These are phyloP conservation scores for Kodamaea leandrae DNA, from an alignment of 805 yeast species.

Conservation along the genomic window DNA sequence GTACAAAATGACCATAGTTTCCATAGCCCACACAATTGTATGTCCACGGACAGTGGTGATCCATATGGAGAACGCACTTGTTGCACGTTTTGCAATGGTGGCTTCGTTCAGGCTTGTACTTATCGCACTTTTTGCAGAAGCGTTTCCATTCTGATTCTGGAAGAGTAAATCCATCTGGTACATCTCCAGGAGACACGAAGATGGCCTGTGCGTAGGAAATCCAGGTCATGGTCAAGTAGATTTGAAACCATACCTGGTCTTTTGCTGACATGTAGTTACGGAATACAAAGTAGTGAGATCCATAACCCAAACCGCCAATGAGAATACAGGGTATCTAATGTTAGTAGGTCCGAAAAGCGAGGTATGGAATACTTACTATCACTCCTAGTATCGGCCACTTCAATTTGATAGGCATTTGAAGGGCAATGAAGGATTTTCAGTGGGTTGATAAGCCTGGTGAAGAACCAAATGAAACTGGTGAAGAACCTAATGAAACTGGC, in stretches of 20 bases:
- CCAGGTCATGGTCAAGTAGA: slow-evolving; percentile 60
- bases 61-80: slow-evolving; percentile 83
- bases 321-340: slow-evolving; percentile 60
- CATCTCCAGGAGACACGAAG: slow-evolving; percentile 61
- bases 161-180: slow-evolving; percentile 50
- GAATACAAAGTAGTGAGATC: slow-evolving; percentile 58
- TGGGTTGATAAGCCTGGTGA: background rate
- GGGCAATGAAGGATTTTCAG: no score
- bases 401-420: slow-evolving; percentile 14
- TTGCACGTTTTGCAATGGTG: slow-evolving; percentile 84
- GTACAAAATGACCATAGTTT: slow-evolving; percentile 74
- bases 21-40: slow-evolving; percentile 81
- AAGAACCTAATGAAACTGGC: no score
- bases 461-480: no score
- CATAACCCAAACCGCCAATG: slow-evolving; percentile 59
- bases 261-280: slow-evolving; percentile 35
- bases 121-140: slow-evolving; percentile 71
- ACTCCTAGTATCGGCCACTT: slow-evolving; percentile 19
- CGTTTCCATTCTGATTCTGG: slow-evolving; percentile 53
- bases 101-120: slow-evolving; percentile 74
- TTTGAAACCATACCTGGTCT: slow-evolving; percentile 48
- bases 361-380: slow-evolving; percentile 14
- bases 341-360: slow-evolving; percentile 11
- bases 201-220: slow-evolving; percentile 73
- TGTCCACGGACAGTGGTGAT: slow-evolving; percentile 94